Evolutionary conservation across 1,139 yeast species (phyloP).

Genomic region (Arxiozyma telluris): DNA sequence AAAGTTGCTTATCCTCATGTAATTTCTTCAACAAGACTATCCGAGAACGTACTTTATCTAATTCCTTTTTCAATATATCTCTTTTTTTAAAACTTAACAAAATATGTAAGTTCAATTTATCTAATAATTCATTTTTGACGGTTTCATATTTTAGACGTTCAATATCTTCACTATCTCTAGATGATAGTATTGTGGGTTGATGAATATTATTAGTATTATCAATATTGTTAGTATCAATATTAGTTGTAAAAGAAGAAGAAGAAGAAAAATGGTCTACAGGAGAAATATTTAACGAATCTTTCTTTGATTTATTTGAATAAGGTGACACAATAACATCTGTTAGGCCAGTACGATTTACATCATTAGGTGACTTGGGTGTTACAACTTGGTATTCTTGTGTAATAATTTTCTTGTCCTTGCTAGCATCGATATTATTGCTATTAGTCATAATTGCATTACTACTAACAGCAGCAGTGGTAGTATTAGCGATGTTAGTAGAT

Average conservation of each 20-base stretch:
- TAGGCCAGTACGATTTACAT: constrained; percentile 7
- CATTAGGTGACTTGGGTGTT: constrained; percentile 37
- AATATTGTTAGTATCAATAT: constrained; percentile 1
- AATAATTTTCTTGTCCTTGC: constrained; percentile 8
- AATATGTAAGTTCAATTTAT: constrained; percentile 57
- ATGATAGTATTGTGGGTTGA: constrained; percentile 5
- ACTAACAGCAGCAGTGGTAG: not conserved
- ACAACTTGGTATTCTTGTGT: constrained; percentile 31
- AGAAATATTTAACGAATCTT: not conserved
- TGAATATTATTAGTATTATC: not conserved
- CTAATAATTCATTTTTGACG: constrained; percentile 30
- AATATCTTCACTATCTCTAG: constrained; percentile 24
- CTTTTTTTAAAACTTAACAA: constrained; percentile 62
- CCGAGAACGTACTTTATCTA: constrained; percentile 56
- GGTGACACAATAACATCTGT: not conserved
- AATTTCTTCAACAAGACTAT: constrained; percentile 45
- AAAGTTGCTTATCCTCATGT: constrained; percentile 38
- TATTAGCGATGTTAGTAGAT: not conserved
- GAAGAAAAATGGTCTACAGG: constrained; percentile 5
- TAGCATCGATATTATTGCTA: constrained; percentile 26
- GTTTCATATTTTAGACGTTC: constrained; percentile 25
- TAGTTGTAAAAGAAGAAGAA: constrained; percentile 7
- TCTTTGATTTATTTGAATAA: not conserved
- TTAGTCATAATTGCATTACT: not conserved
- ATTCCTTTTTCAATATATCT: constrained; percentile 49